Conservation (phyloP, 768 basidiomycete genomes). For the Hysterangium stoloniferum region DNA sequence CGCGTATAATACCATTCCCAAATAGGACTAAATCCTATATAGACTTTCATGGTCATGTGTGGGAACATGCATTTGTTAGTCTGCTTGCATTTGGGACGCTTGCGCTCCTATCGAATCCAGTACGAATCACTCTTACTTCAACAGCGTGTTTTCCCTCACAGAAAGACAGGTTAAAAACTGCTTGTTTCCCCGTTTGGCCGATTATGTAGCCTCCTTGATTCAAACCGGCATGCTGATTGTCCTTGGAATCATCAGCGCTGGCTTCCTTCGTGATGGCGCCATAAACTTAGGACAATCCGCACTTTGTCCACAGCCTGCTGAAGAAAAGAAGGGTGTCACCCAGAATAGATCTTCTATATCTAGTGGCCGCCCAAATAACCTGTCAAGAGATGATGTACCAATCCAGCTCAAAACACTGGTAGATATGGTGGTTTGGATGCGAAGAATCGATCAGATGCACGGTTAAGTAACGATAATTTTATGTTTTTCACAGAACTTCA, state of each 20-base stretch:
- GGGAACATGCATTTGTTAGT: slow-evolving; percentile 8
- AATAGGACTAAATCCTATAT: neutral
- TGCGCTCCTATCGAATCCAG: slow-evolving; percentile 1
- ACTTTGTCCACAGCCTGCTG: too few relatives aligned
- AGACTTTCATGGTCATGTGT: neutral
- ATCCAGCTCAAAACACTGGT: too few relatives aligned
- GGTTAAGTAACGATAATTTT: too few relatives aligned
- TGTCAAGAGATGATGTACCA: neutral
- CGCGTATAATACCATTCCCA: neutral
- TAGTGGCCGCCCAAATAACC: neutral
- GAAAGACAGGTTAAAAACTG: slow-evolving; percentile 5
- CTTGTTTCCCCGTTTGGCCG: slow-evolving; percentile 2
- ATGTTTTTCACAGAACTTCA: too few relatives aligned
- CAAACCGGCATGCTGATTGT: slow-evolving; percentile 3
- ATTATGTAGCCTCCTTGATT: slow-evolving; percentile 4
- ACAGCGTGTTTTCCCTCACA: too few relatives aligned
- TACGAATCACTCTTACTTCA: too few relatives aligned
- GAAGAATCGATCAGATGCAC: too few relatives aligned
- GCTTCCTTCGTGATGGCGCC: neutral
- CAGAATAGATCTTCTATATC: neutral
- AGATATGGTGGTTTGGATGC: too few relatives aligned
- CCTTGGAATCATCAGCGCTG: neutral
- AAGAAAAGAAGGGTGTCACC: neutral
- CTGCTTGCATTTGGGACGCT: neutral
- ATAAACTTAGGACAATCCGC: slow-evolving; percentile 1